phyloP scores from a whole-genome alignment of 2,329 filamentous ascomycete genomes.

The Aspergillus phoenicis region DNA sequence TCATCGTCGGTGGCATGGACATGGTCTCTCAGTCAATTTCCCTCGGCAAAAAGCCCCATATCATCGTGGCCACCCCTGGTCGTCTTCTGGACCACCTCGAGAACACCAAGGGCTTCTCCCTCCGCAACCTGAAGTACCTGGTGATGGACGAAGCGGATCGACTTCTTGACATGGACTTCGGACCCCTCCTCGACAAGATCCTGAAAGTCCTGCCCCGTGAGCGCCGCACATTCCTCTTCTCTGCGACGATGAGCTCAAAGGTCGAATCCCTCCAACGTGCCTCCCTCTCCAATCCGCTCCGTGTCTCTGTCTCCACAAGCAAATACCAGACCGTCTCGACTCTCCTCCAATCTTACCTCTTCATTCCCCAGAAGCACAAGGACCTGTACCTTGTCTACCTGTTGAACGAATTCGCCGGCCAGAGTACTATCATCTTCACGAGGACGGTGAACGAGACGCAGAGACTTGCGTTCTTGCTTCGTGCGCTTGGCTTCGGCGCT shows the following conservation, averaged over 20 bases:
- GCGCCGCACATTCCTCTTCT: slow-evolving; percentile 83
- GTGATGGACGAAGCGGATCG: slow-evolving; percentile 96
- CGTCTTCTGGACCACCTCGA: slow-evolving; percentile 88
- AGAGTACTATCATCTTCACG: slow-evolving; percentile 86
- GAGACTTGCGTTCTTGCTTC: slow-evolving; percentile 77
- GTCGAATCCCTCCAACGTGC: slow-evolving; percentile 91
- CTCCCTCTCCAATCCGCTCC: slow-evolving; percentile 78
- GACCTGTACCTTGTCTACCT: slow-evolving; percentile 87
- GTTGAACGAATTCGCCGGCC: slow-evolving; percentile 82
- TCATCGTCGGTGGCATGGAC: slow-evolving; percentile 91
- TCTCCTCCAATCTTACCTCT: slow-evolving; percentile 80
- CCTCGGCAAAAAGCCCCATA: slow-evolving; percentile 92
- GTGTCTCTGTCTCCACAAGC: slow-evolving; percentile 77
- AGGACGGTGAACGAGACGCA: slow-evolving; percentile 91
- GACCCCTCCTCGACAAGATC: slow-evolving; percentile 88
- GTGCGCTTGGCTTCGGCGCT: slow-evolving; percentile 82
- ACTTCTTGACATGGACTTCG: slow-evolving; percentile 90
- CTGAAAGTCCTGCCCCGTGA: slow-evolving; percentile 82
- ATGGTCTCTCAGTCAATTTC: slow-evolving; percentile 92
- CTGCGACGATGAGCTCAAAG: slow-evolving; percentile 90
- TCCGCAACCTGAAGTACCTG: slow-evolving; percentile 79
- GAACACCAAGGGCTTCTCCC: slow-evolving; percentile 93
- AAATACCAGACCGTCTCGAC: slow-evolving; percentile 93
- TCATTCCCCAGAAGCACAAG: slow-evolving; percentile 84
- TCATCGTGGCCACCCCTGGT: slow-evolving; percentile 89